phyloP scores from a whole-genome alignment of 495 filamentous ascomycete species.

The Neurospora pannonica region DNA sequence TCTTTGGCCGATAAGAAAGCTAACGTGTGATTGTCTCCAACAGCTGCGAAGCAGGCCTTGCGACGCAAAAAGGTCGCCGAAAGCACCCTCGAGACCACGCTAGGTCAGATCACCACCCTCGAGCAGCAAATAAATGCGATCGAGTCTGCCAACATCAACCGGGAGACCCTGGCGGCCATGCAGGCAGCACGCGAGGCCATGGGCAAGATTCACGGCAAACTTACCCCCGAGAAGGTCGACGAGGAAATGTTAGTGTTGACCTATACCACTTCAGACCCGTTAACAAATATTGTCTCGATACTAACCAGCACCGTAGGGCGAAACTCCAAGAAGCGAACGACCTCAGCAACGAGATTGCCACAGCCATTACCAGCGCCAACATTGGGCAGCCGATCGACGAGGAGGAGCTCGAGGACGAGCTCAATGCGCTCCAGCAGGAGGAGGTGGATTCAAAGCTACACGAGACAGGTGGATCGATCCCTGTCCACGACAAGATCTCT shows the following conservation, averaged over 20 bases:
- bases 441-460: conserved; percentile 91
- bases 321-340: conserved; percentile 85
- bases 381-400: conserved; percentile 74
- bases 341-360: conserved; percentile 83
- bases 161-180: conserved; percentile 92
- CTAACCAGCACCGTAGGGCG: conserved; percentile 53
- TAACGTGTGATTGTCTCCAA: conserved; percentile 12
- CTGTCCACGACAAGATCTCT: conserved; percentile 59
- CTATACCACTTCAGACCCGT: neutral
- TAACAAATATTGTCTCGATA: neutral
- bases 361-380: conserved; percentile 65
- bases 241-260: conserved; percentile 70
- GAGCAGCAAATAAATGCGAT: conserved; percentile 96
- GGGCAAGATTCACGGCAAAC: conserved; percentile 80
- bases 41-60: conserved; percentile 85
- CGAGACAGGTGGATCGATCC: conserved; percentile 59
- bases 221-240: conserved; percentile 90
- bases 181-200: conserved; percentile 80
- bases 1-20: neutral
- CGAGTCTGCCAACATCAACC: conserved; percentile 96
- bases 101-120: conserved; percentile 78
- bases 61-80: conserved; percentile 91
- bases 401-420: conserved; percentile 68
- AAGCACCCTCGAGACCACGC: conserved; percentile 81
- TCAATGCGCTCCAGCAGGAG: conserved; percentile 73